phyloP scores from a whole-genome alignment of 306 rosid genomes.

The Pyrus betulifolia region DNA sequence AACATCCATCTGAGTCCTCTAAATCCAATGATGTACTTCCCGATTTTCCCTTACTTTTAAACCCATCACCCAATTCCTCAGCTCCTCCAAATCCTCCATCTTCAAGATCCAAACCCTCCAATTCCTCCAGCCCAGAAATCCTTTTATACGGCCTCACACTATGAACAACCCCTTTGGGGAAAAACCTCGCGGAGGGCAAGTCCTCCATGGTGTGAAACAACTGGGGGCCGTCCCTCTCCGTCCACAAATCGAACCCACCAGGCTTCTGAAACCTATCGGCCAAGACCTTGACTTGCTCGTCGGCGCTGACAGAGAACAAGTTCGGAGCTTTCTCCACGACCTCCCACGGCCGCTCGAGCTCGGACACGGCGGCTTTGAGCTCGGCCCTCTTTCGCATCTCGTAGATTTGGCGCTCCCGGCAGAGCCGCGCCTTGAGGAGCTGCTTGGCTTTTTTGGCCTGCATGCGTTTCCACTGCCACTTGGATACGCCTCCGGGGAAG shows the following conservation, averaged over 20 bases:
- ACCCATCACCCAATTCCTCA: constrained; percentile 10
- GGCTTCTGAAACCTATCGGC: constrained; percentile 88
- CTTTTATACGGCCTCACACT: constrained; percentile 64
- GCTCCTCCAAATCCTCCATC: constrained; percentile 1
- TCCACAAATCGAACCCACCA: constrained; percentile 89
- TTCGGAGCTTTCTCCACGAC: constrained; percentile 63
- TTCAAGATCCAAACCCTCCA: constrained; percentile 16
- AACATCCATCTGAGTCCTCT: neutral
- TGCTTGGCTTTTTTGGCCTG: constrained; percentile 83
- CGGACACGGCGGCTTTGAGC: constrained; percentile 77
- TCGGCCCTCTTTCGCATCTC: constrained; percentile 98
- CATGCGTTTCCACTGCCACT: constrained; percentile 99
- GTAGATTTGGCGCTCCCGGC: constrained; percentile 82
- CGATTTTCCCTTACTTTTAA: constrained; percentile 5
- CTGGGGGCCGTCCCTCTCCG: constrained; percentile 72
- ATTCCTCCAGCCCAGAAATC: constrained; percentile 30
- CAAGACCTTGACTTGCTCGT: constrained; percentile 84
- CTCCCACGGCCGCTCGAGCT: constrained; percentile 95
- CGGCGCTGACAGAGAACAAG: constrained; percentile 65
- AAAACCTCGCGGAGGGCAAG: constrained; percentile 80
- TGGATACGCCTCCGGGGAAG: constrained; percentile 84
- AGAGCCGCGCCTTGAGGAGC: constrained; percentile 72
- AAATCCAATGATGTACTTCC: neutral
- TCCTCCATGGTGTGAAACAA: constrained; percentile 70
- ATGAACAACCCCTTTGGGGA: constrained; percentile 93